phyloP scores from a whole-genome alignment of 192 early-diverging fungal genomes.

The Kappamyces sp. region DNA sequence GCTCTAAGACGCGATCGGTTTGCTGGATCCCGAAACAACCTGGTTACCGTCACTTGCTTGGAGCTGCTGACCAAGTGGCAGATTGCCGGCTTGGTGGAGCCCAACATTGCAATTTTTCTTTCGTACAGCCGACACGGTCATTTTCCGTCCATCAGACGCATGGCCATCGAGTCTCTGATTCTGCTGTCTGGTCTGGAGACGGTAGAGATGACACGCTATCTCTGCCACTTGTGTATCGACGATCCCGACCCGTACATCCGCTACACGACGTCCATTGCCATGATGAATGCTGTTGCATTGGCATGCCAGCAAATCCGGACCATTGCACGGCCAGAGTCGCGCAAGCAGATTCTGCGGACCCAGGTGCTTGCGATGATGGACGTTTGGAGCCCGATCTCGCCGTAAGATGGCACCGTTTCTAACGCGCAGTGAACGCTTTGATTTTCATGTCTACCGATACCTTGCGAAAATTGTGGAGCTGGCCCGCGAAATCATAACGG shows the following conservation, averaged over 20 bases:
- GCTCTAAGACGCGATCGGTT: slow-evolving; percentile 72
- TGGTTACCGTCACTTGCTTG: slow-evolving; percentile 75
- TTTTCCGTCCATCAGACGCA: slow-evolving; percentile 62
- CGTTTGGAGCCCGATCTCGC: neutral
- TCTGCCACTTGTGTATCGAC: slow-evolving; percentile 52
- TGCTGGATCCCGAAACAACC: slow-evolving; percentile 81
- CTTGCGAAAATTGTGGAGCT: slow-evolving; percentile 7
- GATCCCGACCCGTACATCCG: slow-evolving; percentile 61
- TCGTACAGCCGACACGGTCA: slow-evolving; percentile 68
- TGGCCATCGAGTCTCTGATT: slow-evolving; percentile 70
- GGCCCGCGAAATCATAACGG: slow-evolving; percentile 3
- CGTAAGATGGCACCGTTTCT: neutral
- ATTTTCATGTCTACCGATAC: slow-evolving; percentile 2
- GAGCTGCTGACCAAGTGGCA: slow-evolving; percentile 66
- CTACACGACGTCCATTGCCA: slow-evolving; percentile 45
- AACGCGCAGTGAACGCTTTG: slow-evolving; percentile 3
- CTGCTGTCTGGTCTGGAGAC: slow-evolving; percentile 61
- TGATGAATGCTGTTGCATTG: slow-evolving; percentile 18
- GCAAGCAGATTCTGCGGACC: slow-evolving; percentile 7
- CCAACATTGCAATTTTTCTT: slow-evolving; percentile 65
- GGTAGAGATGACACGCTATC: slow-evolving; percentile 36
- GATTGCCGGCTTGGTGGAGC: slow-evolving; percentile 57
- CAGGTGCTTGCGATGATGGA: slow-evolving; percentile 9
- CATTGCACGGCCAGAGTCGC: neutral
- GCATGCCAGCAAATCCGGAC: slow-evolving; percentile 8